Evolutionary conservation across 75 land plant species (phyloP).

Genomic region (Gnetum montanum): DNA sequence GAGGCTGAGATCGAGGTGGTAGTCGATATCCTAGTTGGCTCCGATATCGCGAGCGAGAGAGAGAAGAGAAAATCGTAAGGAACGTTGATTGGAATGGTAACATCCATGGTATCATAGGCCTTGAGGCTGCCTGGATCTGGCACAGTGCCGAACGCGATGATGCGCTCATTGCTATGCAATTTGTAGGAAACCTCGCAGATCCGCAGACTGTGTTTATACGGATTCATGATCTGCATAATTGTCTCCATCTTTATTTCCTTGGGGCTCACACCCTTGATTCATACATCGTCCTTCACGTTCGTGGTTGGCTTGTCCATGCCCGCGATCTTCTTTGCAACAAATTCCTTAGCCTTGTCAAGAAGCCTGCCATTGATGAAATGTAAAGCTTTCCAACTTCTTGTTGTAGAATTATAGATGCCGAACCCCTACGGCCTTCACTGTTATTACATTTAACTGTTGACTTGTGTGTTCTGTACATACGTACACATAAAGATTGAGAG

Average conservation of each 20-base stretch:
- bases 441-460: no score
- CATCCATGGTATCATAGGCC: constrained; percentile 32
- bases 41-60: constrained; percentile 56
- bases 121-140: constrained; percentile 62
- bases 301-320: no score
- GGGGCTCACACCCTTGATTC: constrained; percentile 38
- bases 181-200: constrained; percentile 72
- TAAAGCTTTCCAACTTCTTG: no score
- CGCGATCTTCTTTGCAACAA: no score
- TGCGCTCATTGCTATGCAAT: constrained; percentile 58
- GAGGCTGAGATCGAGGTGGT: constrained; percentile 42
- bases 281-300: no score
- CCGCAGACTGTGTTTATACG: constrained; percentile 61
- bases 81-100: constrained; percentile 45
- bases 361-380: no score
- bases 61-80: constrained; percentile 43
- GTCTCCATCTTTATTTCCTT: constrained; percentile 31
- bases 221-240: constrained; percentile 44
- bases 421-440: no score
- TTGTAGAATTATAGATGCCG: no score
- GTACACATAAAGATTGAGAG: no score
- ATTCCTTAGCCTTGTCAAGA: no score
- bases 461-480: no score
- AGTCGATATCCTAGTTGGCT: constrained; percentile 81
- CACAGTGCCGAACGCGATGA: constrained; percentile 51